A percentile compares a stretch with the other conserved stretches of the same genome.
Conservation (phyloP, 2,329 filamentous ascomycete species). For the Kalaharituber pfeilii region DNA sequence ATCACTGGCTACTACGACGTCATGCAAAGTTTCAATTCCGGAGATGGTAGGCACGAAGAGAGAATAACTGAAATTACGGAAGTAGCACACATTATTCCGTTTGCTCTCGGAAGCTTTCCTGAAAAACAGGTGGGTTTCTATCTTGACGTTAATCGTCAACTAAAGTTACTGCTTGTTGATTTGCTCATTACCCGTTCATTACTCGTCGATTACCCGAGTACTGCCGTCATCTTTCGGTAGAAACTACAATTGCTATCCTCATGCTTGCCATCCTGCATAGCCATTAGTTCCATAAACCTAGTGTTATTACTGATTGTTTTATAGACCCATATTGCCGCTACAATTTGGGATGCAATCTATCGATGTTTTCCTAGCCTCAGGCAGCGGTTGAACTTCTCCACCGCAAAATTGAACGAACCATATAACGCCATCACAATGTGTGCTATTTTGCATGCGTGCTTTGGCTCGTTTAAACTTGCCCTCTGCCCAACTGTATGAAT, state of each 20-base stretch:
- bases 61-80: neutral
- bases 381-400: slow-evolving; percentile 1
- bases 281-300: too few relatives aligned
- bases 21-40: neutral
- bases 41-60: too few relatives aligned
- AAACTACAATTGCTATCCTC: too few relatives aligned
- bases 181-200: too few relatives aligned
- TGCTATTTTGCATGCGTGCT: neutral
- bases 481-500: slow-evolving; percentile 2
- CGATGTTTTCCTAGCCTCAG: slow-evolving; percentile 3
- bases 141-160: too few relatives aligned
- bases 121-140: too few relatives aligned
- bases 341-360: slow-evolving; percentile 1
- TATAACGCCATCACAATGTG: slow-evolving; percentile 1
- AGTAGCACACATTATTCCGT: neutral
- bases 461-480: neutral
- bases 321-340: neutral
- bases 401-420: slow-evolving; percentile 1
- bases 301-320: too few relatives aligned
- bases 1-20: neutral
- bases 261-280: too few relatives aligned
- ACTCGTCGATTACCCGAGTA: too few relatives aligned
- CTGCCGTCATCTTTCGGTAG: too few relatives aligned
- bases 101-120: neutral
- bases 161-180: too few relatives aligned